Conservation (phyloP, 495 filamentous ascomycete species). For the Aspergillus bertholletiae region DNA sequence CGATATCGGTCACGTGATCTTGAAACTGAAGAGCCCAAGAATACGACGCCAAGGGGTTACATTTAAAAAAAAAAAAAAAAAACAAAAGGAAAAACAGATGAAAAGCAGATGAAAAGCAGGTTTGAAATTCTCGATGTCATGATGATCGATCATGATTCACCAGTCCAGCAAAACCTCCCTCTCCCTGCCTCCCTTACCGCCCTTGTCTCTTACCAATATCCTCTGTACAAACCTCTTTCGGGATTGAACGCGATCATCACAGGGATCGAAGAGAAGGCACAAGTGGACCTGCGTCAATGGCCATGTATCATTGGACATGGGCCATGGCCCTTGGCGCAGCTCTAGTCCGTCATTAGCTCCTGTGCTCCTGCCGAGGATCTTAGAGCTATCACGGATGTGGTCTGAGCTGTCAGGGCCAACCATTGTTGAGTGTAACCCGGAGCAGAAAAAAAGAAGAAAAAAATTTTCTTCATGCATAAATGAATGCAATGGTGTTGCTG, state of each 20-base stretch:
- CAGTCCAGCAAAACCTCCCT: too few relatives aligned
- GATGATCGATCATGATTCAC: not conserved
- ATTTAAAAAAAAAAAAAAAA: too few relatives aligned
- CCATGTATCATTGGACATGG: constrained; percentile 1
- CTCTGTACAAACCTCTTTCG: not conserved
- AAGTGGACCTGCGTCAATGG: constrained; percentile 1
- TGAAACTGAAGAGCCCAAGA: too few relatives aligned
- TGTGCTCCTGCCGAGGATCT: not conserved
- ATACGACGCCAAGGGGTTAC: not conserved
- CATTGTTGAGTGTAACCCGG: not conserved
- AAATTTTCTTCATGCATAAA: not conserved
- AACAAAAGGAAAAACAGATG: too few relatives aligned
- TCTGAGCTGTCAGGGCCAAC: not conserved
- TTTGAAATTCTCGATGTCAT: not conserved
- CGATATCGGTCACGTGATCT: too few relatives aligned
- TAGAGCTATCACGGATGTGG: not conserved
- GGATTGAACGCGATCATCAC: not conserved
- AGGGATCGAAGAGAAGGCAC: not conserved
- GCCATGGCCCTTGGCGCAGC: not conserved
- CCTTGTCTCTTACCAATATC: not conserved
- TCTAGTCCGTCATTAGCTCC: not conserved
- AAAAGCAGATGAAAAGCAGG: too few relatives aligned
- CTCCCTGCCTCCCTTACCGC: not conserved
- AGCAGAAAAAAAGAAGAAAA: too few relatives aligned
- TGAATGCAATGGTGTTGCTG: not conserved